phyloP scores from a whole-genome alignment of 1,284 basidiomycete genomes.

The Prillingera fragicola region DNA sequence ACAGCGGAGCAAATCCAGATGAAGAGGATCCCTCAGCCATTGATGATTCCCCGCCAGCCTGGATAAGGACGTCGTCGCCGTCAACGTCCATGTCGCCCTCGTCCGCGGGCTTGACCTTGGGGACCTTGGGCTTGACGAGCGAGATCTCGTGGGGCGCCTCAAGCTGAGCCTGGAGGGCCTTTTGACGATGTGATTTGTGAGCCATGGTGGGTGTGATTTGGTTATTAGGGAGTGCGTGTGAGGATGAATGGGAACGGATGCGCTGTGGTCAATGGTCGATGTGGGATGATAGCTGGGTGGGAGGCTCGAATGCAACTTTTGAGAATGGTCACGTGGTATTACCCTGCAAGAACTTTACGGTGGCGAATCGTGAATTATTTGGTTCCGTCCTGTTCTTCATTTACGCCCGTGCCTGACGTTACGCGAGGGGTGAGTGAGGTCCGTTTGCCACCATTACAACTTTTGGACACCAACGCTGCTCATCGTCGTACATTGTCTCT shows the following conservation, averaged over 20 bases:
- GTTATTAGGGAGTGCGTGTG: not conserved
- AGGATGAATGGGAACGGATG: too few species aligned
- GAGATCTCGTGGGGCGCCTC: constrained; percentile 43
- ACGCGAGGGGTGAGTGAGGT: too few species aligned
- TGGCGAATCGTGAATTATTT: too few species aligned
- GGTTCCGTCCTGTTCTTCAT: too few species aligned
- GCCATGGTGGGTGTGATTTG: constrained; percentile 34
- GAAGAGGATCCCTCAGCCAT: constrained; percentile 23
- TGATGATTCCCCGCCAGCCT: constrained; percentile 3
- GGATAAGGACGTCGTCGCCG: constrained; percentile 26
- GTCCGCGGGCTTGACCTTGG: constrained; percentile 10
- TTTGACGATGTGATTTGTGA: constrained; percentile 48
- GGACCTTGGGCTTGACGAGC: constrained; percentile 29
- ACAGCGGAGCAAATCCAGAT: constrained; percentile 43
- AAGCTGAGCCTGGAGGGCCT: constrained; percentile 46
- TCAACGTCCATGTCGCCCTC: constrained; percentile 23
- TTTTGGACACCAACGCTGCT: too few species aligned
- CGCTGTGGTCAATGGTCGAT: too few species aligned
- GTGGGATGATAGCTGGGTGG: not conserved
- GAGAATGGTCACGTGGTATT: too few species aligned
- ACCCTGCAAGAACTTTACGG: too few species aligned
- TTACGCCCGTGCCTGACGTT: too few species aligned
- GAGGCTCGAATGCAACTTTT: constrained; percentile 9
- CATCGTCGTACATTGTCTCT: too few species aligned
- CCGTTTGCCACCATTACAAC: too few species aligned